A percentile compares a stretch with the other conserved stretches of the same genome.
Conservation (phyloP, 495 filamentous ascomycete species). For the Clavariopsis aquatica region DNA sequence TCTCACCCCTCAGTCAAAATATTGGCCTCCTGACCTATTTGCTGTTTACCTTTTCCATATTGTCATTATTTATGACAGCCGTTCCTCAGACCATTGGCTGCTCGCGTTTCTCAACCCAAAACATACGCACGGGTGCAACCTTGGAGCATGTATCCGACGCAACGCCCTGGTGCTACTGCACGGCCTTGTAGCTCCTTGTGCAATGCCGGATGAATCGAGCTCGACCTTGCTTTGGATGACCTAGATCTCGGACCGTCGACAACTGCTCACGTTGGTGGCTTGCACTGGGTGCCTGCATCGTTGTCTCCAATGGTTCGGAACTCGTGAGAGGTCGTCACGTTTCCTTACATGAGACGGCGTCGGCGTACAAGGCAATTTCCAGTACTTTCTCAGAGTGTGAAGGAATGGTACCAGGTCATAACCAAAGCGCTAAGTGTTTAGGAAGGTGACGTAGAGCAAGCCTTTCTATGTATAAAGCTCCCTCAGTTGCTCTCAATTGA, state of each 20-base stretch:
- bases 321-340: conserved; percentile 9
- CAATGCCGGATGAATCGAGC: conserved; percentile 7
- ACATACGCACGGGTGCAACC: conserved; percentile 13
- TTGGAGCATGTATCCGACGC: conserved; percentile 1
- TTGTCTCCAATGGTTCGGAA: neutral
- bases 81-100: neutral
- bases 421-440: neutral
- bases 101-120: conserved; percentile 1
- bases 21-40: conserved; percentile 4
- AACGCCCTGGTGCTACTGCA: neutral
- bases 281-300: conserved; percentile 7
- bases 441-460: neutral
- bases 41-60: neutral
- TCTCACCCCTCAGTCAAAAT: neutral
- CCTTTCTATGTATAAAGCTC: neutral
- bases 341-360: conserved; percentile 12
- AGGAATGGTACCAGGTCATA: neutral
- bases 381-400: neutral
- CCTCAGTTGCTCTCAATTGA: neutral
- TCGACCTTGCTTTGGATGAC: neutral
- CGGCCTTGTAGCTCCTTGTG: conserved; percentile 14
- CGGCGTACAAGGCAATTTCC: neutral
- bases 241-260: neutral
- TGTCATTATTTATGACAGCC: neutral
- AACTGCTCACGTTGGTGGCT: conserved; percentile 16